Evolutionary conservation across 345 rosid species (phyloP).

Genomic region (Brassica incana): DNA sequence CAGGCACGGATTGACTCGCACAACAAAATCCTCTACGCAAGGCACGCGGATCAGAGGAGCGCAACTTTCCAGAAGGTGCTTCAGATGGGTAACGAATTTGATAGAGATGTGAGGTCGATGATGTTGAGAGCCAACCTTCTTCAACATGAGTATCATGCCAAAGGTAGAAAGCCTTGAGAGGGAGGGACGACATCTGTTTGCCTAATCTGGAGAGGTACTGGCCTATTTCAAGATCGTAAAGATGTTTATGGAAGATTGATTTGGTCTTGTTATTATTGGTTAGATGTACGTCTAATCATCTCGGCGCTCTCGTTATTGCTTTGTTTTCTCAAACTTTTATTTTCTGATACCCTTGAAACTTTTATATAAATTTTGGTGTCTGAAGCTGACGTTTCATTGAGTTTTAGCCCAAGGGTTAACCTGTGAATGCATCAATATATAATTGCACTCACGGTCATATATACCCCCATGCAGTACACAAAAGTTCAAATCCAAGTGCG

Average conservation of each 20-base stretch:
- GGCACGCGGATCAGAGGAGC: slow-evolving; percentile 97
- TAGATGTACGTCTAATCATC: slow-evolving; percentile 1
- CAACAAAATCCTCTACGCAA: slow-evolving; percentile 91
- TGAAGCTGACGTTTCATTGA: background rate
- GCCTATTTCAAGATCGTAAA: slow-evolving; percentile 5
- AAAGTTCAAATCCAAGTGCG: too few relatives aligned
- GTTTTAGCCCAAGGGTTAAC: too few relatives aligned
- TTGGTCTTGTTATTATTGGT: slow-evolving; percentile 7
- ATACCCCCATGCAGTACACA: too few relatives aligned
- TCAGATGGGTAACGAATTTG: slow-evolving; percentile 92
- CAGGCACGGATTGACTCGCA: slow-evolving; percentile 99
- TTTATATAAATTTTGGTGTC: background rate
- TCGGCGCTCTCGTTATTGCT: background rate
- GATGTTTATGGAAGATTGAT: background rate
- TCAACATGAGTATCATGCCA: slow-evolving; percentile 70
- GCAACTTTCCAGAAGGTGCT: slow-evolving; percentile 90
- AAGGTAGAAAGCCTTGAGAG: slow-evolving; percentile 64
- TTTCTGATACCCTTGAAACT: background rate
- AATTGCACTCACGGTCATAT: background rate
- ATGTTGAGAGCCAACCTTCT: slow-evolving; percentile 83
- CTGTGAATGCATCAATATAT: slow-evolving; percentile 16
- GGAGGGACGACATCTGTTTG: slow-evolving; percentile 1
- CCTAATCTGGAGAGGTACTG: slow-evolving; percentile 14
- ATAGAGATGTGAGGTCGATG: slow-evolving; percentile 86
- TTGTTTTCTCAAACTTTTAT: background rate